phyloP scores from a whole-genome alignment of 768 basidiomycete species.

The Suillus discolor region DNA sequence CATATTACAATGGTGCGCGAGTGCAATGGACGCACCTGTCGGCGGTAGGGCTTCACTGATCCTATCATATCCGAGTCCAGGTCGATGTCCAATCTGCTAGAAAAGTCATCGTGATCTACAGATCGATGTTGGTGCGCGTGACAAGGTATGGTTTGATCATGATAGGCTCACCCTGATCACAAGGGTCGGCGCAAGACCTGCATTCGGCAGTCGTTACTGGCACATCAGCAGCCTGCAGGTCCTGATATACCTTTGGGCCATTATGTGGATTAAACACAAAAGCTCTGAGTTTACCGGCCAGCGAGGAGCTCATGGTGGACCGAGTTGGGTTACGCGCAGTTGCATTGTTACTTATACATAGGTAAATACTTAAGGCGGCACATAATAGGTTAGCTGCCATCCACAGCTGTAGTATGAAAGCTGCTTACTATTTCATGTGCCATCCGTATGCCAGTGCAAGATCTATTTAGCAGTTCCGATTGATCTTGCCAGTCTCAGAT shows the following conservation, averaged over 20 bases:
- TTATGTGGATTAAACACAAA: constrained; percentile 27
- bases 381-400: too few relatives aligned
- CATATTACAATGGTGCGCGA: background rate
- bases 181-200: constrained; percentile 74
- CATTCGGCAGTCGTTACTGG: constrained; percentile 73
- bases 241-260: constrained; percentile 43
- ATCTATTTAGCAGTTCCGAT: background rate
- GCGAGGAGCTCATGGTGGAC: constrained; percentile 24
- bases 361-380: background rate
- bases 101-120: constrained; percentile 74
- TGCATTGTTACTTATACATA: background rate
- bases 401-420: background rate
- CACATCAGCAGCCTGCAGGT: constrained; percentile 58
- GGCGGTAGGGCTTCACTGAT: constrained; percentile 78
- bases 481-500: background rate
- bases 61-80: constrained; percentile 84
- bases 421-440: background rate
- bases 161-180: constrained; percentile 58
- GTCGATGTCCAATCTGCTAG: constrained; percentile 75
- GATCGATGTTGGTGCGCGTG: constrained; percentile 18
- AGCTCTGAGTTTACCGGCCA: constrained; percentile 25
- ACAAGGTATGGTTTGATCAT: constrained; percentile 30
- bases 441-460: background rate
- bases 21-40: constrained; percentile 55
- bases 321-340: too few relatives aligned